These are phyloP conservation scores for Elsinoe ampelina DNA, from an alignment of 2,329 filamentous ascomycete genomes.

Conservation along the genomic window DNA sequence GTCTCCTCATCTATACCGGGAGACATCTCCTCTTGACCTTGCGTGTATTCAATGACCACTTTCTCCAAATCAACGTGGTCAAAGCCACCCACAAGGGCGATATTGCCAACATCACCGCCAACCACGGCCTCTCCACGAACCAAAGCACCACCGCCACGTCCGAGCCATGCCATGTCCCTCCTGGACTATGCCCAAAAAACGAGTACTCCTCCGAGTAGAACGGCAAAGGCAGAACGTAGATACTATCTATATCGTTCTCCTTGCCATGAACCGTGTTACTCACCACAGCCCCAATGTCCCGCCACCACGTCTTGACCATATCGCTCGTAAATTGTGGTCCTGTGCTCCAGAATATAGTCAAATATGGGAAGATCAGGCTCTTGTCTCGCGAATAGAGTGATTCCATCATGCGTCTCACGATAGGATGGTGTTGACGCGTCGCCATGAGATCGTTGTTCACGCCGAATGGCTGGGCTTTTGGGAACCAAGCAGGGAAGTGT, in stretches of 20 bases:
- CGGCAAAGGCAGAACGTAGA: conserved; percentile 21
- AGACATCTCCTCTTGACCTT: too few species aligned
- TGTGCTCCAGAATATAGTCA: conserved; percentile 27
- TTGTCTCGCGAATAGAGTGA: neutral
- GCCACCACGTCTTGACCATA: conserved; percentile 22
- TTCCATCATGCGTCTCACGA: conserved; percentile 19
- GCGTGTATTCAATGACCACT: too few species aligned
- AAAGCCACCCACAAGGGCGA: too few species aligned
- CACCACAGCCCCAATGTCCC: neutral
- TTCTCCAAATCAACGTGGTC: too few species aligned
- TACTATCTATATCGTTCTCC: conserved; percentile 8
- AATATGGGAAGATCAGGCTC: conserved; percentile 14
- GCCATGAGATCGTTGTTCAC: conserved; percentile 70
- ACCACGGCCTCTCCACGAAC: conserved; percentile 16
- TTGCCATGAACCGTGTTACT: neutral
- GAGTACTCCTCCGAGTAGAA: conserved; percentile 26
- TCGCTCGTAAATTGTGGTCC: conserved; percentile 24
- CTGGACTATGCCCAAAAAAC: conserved; percentile 26
- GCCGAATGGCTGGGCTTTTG: conserved; percentile 59
- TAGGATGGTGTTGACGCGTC: conserved; percentile 19
- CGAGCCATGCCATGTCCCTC: conserved; percentile 26
- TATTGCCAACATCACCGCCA: too few species aligned
- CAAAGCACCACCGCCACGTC: conserved; percentile 25
- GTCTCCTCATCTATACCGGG: too few species aligned
- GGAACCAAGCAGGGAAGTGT: conserved; percentile 57